These are phyloP conservation scores for Torrubiella hemipterigena DNA, from an alignment of 2,329 filamentous ascomycete genomes.

Conservation along the genomic window DNA sequence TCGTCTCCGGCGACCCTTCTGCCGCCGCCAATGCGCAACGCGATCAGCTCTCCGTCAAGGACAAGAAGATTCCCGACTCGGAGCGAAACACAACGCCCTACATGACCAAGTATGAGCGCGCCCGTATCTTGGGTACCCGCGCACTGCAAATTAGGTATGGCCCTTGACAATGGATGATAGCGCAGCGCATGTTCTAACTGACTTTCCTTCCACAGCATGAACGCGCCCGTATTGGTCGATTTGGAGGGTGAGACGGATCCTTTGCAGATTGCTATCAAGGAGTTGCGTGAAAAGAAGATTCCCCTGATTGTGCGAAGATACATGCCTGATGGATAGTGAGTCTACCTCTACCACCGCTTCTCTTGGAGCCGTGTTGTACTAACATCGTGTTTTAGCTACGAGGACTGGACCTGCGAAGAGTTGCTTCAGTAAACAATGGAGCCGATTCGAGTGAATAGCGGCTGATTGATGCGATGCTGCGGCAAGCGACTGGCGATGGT, in stretches of 20 bases:
- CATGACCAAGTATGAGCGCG: constrained; percentile 98
- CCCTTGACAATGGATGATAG: not conserved
- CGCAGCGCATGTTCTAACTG: constrained; percentile 7
- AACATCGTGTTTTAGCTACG: constrained; percentile 51
- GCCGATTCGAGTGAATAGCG: too few relatives aligned
- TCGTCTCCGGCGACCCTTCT: constrained; percentile 49
- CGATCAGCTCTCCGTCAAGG: constrained; percentile 45
- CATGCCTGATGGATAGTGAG: constrained; percentile 90
- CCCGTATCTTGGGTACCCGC: constrained; percentile 82
- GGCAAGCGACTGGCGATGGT: too few relatives aligned
- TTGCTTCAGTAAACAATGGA: constrained; percentile 61
- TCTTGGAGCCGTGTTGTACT: constrained; percentile 6
- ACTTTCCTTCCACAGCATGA: constrained; percentile 54
- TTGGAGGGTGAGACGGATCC: constrained; percentile 97
- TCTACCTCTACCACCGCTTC: too few relatives aligned
- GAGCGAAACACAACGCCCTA: constrained; percentile 89
- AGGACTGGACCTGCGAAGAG: constrained; percentile 99
- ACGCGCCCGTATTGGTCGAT: constrained; percentile 91
- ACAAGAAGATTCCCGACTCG: constrained; percentile 85
- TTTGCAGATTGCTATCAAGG: constrained; percentile 93
- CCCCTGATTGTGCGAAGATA: constrained; percentile 90
- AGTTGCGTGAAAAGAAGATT: constrained; percentile 97
- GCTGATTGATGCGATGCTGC: too few relatives aligned
- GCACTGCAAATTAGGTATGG: constrained; percentile 88
- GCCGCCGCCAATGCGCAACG: constrained; percentile 44